Evolutionary conservation across 352 stramenopile genomes (phyloP).

Genomic region (Thalassiosira hispida): DNA sequence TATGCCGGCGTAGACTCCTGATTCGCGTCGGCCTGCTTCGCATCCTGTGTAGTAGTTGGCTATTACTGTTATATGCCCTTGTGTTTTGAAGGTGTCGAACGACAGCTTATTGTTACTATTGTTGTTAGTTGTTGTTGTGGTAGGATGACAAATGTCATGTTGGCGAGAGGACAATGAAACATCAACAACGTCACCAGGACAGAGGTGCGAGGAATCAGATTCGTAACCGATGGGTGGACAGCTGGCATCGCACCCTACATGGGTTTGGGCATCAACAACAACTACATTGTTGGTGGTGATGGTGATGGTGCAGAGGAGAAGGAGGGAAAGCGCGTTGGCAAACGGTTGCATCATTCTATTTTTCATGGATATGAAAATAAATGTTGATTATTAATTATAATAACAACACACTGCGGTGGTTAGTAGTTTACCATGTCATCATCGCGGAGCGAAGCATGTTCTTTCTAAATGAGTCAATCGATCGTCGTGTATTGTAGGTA

Average conservation of each 20-base stretch:
- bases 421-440: too few species aligned
- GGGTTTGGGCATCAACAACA: too few species aligned
- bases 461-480: too few species aligned
- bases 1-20: slow-evolving; percentile 51
- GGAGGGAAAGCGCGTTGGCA: too few species aligned
- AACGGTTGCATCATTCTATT: too few species aligned
- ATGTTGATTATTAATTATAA: too few species aligned
- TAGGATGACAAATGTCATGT: slow-evolving; percentile 35
- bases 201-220: slow-evolving; percentile 37
- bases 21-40: slow-evolving; percentile 54
- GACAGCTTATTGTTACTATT: slow-evolving; percentile 1
- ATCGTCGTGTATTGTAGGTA: too few species aligned
- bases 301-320: too few species aligned
- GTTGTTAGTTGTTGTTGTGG: not conserved
- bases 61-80: slow-evolving; percentile 43
- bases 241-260: slow-evolving; percentile 24
- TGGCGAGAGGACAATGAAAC: slow-evolving; percentile 1
- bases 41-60: slow-evolving; percentile 63
- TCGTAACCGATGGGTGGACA: slow-evolving; percentile 40
- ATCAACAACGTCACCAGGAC: slow-evolving; percentile 13
- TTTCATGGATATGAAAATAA: too few species aligned
- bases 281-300: too few species aligned
- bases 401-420: too few species aligned
- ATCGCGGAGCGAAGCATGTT: too few species aligned
- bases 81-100: slow-evolving; percentile 14